A percentile compares a stretch with the other conserved stretches of the same genome.
Evolutionary conservation across 2,329 filamentous ascomycete species (phyloP).

Genomic region (Penicillium olsonii): DNA sequence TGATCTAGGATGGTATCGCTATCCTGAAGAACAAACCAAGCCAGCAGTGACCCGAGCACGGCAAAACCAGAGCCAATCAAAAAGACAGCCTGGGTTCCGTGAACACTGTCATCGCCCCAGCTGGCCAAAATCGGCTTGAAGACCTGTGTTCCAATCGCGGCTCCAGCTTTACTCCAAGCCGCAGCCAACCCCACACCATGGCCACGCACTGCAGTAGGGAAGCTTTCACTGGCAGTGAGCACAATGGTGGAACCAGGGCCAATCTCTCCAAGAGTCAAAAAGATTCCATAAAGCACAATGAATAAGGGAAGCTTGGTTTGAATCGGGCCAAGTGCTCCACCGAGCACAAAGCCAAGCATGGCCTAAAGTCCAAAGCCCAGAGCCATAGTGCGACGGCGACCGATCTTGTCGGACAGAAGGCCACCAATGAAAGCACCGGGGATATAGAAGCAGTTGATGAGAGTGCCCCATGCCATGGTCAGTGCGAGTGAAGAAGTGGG

Average conservation of each 20-base stretch:
- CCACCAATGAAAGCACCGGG: constrained; percentile 52
- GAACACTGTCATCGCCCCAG: constrained; percentile 41
- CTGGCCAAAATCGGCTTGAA: constrained; percentile 55
- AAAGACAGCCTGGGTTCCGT: constrained; percentile 53
- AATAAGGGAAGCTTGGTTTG: constrained; percentile 53
- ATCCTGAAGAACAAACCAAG: constrained; percentile 51
- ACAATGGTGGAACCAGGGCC: constrained; percentile 50
- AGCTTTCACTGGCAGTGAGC: constrained; percentile 48
- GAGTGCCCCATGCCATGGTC: constrained; percentile 49
- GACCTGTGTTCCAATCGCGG: constrained; percentile 54
- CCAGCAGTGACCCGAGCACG: constrained; percentile 46
- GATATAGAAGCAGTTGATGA: constrained; percentile 56
- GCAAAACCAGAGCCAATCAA: constrained; percentile 56
- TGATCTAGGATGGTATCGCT: constrained; percentile 44
- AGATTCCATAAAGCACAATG: constrained; percentile 55
- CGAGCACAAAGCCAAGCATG: constrained; percentile 52
- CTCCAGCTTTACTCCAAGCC: constrained; percentile 53
- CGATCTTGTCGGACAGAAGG: constrained; percentile 52
- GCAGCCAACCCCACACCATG: constrained; percentile 53
- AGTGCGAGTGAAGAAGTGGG: constrained; percentile 41
- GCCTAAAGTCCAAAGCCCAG: constrained; percentile 51
- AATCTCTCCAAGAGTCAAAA: constrained; percentile 52
- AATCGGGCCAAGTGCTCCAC: constrained; percentile 50
- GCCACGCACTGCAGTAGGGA: constrained; percentile 53
- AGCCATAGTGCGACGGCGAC: constrained; percentile 53